A percentile compares a stretch with the other conserved stretches of the same genome.
Conservation (phyloP, 805 yeast species). For the Vanderwaltozyma yarrowii region DNA sequence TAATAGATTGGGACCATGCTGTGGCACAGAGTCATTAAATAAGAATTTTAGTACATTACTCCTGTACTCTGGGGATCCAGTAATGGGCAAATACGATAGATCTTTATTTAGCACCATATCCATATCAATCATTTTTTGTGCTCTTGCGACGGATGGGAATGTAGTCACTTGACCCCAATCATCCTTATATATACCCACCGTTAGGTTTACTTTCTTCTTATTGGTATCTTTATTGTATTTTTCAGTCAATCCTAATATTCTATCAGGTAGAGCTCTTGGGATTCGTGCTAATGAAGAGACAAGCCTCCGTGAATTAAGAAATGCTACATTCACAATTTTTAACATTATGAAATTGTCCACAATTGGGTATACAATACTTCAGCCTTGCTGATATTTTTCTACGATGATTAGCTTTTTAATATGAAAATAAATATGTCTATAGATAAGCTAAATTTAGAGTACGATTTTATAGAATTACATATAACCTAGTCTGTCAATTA, state of each 20-base stretch:
- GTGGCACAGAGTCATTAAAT: conserved; percentile 48
- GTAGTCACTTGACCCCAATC: conserved; percentile 47
- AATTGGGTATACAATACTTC: too few relatives aligned
- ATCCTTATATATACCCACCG: conserved; percentile 75
- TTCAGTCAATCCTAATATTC: conserved; percentile 71
- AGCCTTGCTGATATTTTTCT: too few relatives aligned
- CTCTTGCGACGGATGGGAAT: conserved; percentile 23
- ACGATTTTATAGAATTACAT: too few relatives aligned
- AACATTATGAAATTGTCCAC: too few relatives aligned
- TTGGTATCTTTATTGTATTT: conserved; percentile 59
- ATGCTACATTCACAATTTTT: background rate
- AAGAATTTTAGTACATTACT: conserved; percentile 58
- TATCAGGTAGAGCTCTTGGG: conserved; percentile 70
- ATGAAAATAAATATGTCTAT: too few relatives aligned
- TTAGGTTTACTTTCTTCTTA: conserved; percentile 42
- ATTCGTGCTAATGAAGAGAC: conserved; percentile 13
- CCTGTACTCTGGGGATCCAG: conserved; percentile 64
- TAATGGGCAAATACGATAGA: conserved; percentile 45
- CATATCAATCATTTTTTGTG: conserved; percentile 25
- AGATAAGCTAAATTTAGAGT: too few relatives aligned
- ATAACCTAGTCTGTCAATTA: too few relatives aligned
- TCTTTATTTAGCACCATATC: conserved; percentile 60
- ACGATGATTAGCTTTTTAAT: too few relatives aligned
- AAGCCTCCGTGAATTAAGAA: too few relatives aligned
- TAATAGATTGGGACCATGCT: conserved; percentile 43